These are phyloP conservation scores for Phlyctochytrium planicorne DNA, from an alignment of 192 early-diverging fungal species.

Conservation along the genomic window DNA sequence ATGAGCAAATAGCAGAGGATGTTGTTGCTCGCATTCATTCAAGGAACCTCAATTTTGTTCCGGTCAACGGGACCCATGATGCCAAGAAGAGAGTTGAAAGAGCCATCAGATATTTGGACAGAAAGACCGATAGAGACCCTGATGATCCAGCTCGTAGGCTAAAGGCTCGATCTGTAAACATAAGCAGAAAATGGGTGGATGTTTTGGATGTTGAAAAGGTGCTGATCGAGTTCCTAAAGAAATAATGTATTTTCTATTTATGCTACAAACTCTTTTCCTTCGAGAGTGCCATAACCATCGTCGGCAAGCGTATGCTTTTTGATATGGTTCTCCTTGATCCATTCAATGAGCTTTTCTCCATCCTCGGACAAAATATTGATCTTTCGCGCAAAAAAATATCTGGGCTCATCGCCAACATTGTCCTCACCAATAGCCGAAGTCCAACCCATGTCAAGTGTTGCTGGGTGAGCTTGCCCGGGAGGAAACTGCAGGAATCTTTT, in stretches of 20 bases:
- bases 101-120: too few relatives aligned
- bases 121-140: too few relatives aligned
- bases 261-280: conserved; percentile 15
- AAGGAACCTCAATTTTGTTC: too few relatives aligned
- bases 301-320: conserved; percentile 16
- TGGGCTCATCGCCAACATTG: conserved; percentile 9
- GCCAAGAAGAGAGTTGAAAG: too few relatives aligned
- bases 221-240: conserved; percentile 4
- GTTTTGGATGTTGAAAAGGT: too few relatives aligned
- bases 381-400: conserved; percentile 45
- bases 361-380: conserved; percentile 21
- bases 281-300: background rate
- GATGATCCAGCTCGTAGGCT: too few relatives aligned
- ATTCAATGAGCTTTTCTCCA: conserved; percentile 26
- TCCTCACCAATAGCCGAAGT: conserved; percentile 5
- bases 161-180: too few relatives aligned
- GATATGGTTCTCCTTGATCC: conserved; percentile 38
- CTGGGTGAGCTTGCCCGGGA: conserved; percentile 19
- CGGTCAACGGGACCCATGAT: too few relatives aligned
- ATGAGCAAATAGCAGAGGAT: too few relatives aligned
- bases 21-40: too few relatives aligned
- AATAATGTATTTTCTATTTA: background rate
- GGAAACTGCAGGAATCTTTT: conserved; percentile 32
- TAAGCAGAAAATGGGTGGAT: too few relatives aligned
- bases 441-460: background rate